A percentile compares a stretch with the other conserved stretches of the same genome.
phyloP scores from a whole-genome alignment of 257 asterid species.

The Rehmannia glutinosa region DNA sequence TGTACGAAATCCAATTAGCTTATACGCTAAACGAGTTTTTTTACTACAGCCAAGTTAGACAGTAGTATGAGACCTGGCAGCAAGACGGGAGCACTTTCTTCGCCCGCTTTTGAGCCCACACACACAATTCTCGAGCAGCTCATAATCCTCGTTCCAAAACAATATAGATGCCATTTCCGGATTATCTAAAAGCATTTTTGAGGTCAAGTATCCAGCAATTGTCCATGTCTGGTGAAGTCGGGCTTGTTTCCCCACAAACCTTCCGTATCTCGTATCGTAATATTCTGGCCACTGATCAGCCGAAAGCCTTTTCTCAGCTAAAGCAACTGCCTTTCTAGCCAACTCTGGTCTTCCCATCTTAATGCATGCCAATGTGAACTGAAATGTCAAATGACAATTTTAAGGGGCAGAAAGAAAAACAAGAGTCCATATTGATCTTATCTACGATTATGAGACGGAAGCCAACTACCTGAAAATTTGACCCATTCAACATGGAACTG shows the following conservation, averaged over 20 bases:
- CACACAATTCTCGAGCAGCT: slow-evolving; percentile 80
- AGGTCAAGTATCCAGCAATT: slow-evolving; percentile 77
- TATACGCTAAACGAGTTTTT: too few relatives aligned
- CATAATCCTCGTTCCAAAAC: slow-evolving; percentile 87
- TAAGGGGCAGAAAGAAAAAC: neutral
- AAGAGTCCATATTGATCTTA: neutral
- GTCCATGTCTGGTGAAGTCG: slow-evolving; percentile 89
- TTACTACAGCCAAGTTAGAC: neutral
- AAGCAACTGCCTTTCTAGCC: slow-evolving; percentile 59
- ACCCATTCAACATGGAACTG: too few relatives aligned
- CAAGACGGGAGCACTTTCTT: slow-evolving; percentile 67
- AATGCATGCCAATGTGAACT: slow-evolving; percentile 95
- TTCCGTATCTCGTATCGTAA: slow-evolving; percentile 71
- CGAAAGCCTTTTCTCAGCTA: slow-evolving; percentile 67
- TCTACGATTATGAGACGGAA: too few relatives aligned
- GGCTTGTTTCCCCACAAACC: slow-evolving; percentile 82
- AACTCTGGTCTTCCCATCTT: slow-evolving; percentile 76
- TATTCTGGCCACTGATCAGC: slow-evolving; percentile 88
- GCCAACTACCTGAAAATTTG: neutral
- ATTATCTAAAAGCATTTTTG: slow-evolving; percentile 68
- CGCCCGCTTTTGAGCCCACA: slow-evolving; percentile 72
- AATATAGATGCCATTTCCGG: slow-evolving; percentile 62
- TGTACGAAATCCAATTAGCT: neutral
- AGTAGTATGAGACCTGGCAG: slow-evolving; percentile 40
- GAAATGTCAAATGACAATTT: slow-evolving; percentile 11